A percentile compares a stretch with the other conserved stretches of the same genome.
Evolutionary conservation across 495 filamentous ascomycete genomes (phyloP).

Genomic region (Penicillium arizonense): DNA sequence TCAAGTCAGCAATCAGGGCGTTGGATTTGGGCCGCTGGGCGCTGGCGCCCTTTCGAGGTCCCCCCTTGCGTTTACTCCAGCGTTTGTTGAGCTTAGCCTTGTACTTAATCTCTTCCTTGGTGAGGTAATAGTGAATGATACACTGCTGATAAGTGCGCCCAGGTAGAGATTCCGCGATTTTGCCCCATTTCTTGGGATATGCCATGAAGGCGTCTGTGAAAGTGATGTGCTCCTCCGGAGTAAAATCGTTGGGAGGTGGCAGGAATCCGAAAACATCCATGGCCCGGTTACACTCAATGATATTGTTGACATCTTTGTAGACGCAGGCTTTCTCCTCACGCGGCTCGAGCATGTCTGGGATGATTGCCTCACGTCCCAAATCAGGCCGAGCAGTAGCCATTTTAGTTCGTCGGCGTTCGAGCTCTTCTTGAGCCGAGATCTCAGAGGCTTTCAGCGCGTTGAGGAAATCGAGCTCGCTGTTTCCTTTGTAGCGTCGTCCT

Average conservation of each 20-base stretch:
- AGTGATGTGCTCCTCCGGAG: conserved; percentile 67
- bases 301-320: conserved; percentile 74
- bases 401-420: conserved; percentile 63
- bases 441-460: conserved; percentile 74
- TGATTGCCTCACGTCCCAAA: conserved; percentile 76
- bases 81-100: conserved; percentile 76
- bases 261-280: conserved; percentile 70
- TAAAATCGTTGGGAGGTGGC: conserved; percentile 81
- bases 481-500: conserved; percentile 60
- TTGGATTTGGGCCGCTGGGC: conserved; percentile 64
- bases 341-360: conserved; percentile 73
- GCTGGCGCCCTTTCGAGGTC: conserved; percentile 34
- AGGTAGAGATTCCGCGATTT: conserved; percentile 72
- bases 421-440: conserved; percentile 69
- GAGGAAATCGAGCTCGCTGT: conserved; percentile 75
- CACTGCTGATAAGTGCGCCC: conserved; percentile 78
- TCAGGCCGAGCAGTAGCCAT: conserved; percentile 72
- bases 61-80: conserved; percentile 62
- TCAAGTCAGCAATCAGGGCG: conserved; percentile 72
- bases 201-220: conserved; percentile 81
- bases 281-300: conserved; percentile 62
- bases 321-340: conserved; percentile 41
- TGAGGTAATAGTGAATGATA: conserved; percentile 95
- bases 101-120: conserved; percentile 82
- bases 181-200: conserved; percentile 88